Evolutionary conservation across 2,329 filamentous ascomycete species (phyloP), one percentile per base, ranked within the genome.

Genomic region (Phialophora tarda): DNA sequence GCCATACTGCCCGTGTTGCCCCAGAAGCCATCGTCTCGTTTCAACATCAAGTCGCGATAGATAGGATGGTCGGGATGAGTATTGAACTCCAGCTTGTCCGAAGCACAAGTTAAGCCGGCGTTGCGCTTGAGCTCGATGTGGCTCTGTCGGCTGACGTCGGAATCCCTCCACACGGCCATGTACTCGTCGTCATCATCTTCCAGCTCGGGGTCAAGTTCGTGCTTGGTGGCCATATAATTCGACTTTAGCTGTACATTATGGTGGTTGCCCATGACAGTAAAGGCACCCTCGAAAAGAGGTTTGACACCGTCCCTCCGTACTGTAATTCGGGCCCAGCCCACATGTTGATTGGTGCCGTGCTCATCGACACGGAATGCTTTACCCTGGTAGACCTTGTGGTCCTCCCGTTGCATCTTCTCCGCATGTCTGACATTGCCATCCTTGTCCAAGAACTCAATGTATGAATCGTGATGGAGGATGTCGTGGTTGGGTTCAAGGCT

Each of bases 131-230:
- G 78, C 69, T 94, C 89, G 24, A 82, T 79, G 62, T 85, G 85
- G 44, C 67, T 59, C 80, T 78, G n/a, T 74, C 74, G 68, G 73
- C 81, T 77, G 74, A 97, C 87, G 77, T 99, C 95, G 30, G 93
- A 96, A 75, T 98, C 93, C 71, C 93, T 87, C 85, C 92, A 98
- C 0, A 97, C 85, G 41, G 97, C 84, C 93, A 99, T 95, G 75
- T 87, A 90, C 68, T 96, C 91, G 34, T 88, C 85, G 4, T 81
- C 83, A 54, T 81, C 78, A 32, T 82, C 75, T 34, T 80, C 77
- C 14, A 91, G 77, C 28, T 85, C 81, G 1, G 93, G 91, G 76
- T 99, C 95, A 53, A 88, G 81, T 24, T 81, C 77, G 68, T 92
- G 87, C 74, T 86, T 89, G 54, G 91, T 93, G 71, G 86, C 84